A percentile compares a stretch with the other conserved stretches of the same genome.
Evolutionary conservation across 2,329 filamentous ascomycete genomes (phyloP).

Genomic region (Arthrobotrys sinensis): DNA sequence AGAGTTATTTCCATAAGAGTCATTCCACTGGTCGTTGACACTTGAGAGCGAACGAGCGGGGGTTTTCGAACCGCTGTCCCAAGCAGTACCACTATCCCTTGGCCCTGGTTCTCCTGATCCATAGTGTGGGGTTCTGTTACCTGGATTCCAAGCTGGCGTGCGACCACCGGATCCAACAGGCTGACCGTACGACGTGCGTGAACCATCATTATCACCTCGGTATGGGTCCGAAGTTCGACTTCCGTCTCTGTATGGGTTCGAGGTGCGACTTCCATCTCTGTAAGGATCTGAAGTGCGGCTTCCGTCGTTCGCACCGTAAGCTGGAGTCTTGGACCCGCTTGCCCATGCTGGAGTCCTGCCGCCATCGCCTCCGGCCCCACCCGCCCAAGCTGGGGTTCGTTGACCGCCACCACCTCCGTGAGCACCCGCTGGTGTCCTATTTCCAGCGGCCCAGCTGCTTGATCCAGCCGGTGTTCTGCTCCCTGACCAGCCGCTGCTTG

Average conservation of each 20-base stretch:
- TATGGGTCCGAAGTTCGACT: slow-evolving; percentile 64
- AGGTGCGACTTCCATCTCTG: slow-evolving; percentile 64
- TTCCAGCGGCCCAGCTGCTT: slow-evolving; percentile 65
- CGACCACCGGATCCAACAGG: slow-evolving; percentile 72
- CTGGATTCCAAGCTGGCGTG: slow-evolving; percentile 84
- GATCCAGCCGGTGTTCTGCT: slow-evolving; percentile 68
- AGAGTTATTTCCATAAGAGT: slow-evolving; percentile 70
- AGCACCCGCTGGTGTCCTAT: slow-evolving; percentile 73
- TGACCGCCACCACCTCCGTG: slow-evolving; percentile 70
- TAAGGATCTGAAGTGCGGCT: slow-evolving; percentile 67
- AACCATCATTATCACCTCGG: slow-evolving; percentile 77
- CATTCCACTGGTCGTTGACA: slow-evolving; percentile 74
- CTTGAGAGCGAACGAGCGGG: slow-evolving; percentile 74
- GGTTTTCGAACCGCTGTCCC: slow-evolving; percentile 81
- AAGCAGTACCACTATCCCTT: slow-evolving; percentile 73
- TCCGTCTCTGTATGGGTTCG: slow-evolving; percentile 64
- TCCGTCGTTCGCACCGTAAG: slow-evolving; percentile 69
- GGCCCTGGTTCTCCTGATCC: slow-evolving; percentile 69
- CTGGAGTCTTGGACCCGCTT: slow-evolving; percentile 79
- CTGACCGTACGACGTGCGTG: slow-evolving; percentile 81
- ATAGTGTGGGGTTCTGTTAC: slow-evolving; percentile 76
- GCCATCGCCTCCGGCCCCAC: slow-evolving; percentile 68
- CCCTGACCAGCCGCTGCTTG: slow-evolving; percentile 64
- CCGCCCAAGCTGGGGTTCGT: slow-evolving; percentile 76
- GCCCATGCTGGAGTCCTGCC: slow-evolving; percentile 80